These are phyloP conservation scores for Cryoendolithus antarcticus DNA, from an alignment of 2,329 filamentous ascomycete genomes.

Conservation along the genomic window DNA sequence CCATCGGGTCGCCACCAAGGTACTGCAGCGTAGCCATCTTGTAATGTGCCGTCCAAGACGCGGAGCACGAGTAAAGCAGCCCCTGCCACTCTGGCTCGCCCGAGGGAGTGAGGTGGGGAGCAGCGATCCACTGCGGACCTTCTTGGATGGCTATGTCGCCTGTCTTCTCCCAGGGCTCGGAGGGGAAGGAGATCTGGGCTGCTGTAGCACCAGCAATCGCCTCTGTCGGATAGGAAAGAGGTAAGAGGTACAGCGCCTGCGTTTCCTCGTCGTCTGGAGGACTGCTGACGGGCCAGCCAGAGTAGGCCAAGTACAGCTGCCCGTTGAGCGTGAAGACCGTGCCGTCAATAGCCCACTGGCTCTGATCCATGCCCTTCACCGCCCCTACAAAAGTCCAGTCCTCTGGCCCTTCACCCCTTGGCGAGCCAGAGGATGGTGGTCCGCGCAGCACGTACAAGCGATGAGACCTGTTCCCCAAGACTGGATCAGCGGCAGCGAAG, in stretches of 20 bases:
- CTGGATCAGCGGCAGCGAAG: slow-evolving; percentile 30
- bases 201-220: slow-evolving; percentile 14
- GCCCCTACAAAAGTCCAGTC: slow-evolving; percentile 32
- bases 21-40: slow-evolving; percentile 35
- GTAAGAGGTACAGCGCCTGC: slow-evolving; percentile 34
- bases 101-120: background rate
- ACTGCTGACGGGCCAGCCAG: slow-evolving; percentile 29
- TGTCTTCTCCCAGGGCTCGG: slow-evolving; percentile 28
- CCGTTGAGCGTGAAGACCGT: slow-evolving; percentile 30
- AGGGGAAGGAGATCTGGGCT: slow-evolving; percentile 29
- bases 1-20: slow-evolving; percentile 29
- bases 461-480: slow-evolving; percentile 31
- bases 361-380: slow-evolving; percentile 27
- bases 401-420: slow-evolving; percentile 18
- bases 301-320: slow-evolving; percentile 32
- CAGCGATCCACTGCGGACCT: slow-evolving; percentile 19
- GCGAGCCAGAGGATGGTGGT: slow-evolving; percentile 16
- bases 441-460: slow-evolving; percentile 35
- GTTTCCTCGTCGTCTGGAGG: slow-evolving; percentile 20
- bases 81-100: slow-evolving; percentile 24
- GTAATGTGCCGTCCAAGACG: slow-evolving; percentile 36
- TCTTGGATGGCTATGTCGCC: slow-evolving; percentile 34
- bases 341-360: slow-evolving; percentile 38
- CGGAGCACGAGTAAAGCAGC: slow-evolving; percentile 34
- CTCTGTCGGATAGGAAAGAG: slow-evolving; percentile 21